Evolutionary conservation across 1,284 basidiomycete species (phyloP).

Genomic region (Microstroma glucosiphilum): DNA sequence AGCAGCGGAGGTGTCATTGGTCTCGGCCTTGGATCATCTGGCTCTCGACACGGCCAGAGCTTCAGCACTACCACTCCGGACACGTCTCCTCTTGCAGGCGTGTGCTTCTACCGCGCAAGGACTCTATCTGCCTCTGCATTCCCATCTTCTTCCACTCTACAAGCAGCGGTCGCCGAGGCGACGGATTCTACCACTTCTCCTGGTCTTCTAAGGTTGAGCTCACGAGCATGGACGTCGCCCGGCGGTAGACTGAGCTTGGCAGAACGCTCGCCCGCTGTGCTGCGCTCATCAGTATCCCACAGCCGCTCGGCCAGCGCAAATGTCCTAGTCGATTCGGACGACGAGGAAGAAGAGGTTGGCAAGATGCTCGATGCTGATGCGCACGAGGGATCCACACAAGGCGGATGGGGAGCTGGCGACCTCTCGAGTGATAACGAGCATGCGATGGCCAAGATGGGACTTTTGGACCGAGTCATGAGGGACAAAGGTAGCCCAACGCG

Average conservation of each 20-base stretch:
- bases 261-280: neutral
- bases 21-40: neutral
- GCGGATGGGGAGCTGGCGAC: slow-evolving; percentile 16
- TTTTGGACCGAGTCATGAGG: slow-evolving; percentile 46
- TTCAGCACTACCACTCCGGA: too few species aligned
- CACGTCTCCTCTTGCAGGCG: too few species aligned
- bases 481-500: slow-evolving; percentile 40
- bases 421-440: too few species aligned
- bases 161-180: neutral
- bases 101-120: neutral
- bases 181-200: neutral
- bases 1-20: neutral
- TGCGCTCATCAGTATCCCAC: too few species aligned
- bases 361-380: neutral
- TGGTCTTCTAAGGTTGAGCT: neutral
- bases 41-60: too few species aligned
- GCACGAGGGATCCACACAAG: neutral
- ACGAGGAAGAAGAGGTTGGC: neutral
- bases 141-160: neutral
- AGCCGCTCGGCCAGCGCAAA: too few species aligned
- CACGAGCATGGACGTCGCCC: slow-evolving; percentile 1
- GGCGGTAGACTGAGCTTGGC: neutral
- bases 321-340: neutral
- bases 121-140: neutral
- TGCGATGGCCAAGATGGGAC: slow-evolving; percentile 37